phyloP scores from a whole-genome alignment of 1,284 basidiomycete genomes.

The Coriolopsis trogii region DNA sequence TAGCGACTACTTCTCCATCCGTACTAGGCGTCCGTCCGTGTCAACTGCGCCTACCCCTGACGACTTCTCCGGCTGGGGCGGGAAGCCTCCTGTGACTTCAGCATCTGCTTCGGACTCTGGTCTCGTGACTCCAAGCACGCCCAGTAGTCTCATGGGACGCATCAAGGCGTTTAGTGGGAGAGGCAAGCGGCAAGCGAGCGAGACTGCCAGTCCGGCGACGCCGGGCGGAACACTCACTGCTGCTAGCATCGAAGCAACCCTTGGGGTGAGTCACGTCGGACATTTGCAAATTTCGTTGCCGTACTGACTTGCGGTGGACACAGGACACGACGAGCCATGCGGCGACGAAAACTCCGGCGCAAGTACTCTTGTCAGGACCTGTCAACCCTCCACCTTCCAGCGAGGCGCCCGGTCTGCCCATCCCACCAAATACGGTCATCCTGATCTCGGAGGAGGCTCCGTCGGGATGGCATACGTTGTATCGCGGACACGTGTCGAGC shows the following conservation, averaged over 20 bases:
- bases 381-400: constrained; percentile 70
- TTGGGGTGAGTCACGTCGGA: constrained; percentile 36
- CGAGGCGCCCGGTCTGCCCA: constrained; percentile 73
- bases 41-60: constrained; percentile 45
- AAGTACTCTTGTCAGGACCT: constrained; percentile 67
- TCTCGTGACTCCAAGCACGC: constrained; percentile 55
- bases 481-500: constrained; percentile 71
- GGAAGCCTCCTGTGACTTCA: constrained; percentile 29
- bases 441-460: constrained; percentile 85
- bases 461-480: constrained; percentile 80
- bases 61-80: constrained; percentile 56
- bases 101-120: constrained; percentile 32
- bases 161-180: constrained; percentile 76
- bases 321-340: constrained; percentile 21
- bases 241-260: constrained; percentile 26
- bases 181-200: constrained; percentile 48
- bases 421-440: constrained; percentile 70
- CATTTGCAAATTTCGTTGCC: background rate
- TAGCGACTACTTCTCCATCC: constrained; percentile 55
- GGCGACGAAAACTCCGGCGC: constrained; percentile 50
- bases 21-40: constrained; percentile 47
- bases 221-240: constrained; percentile 18
- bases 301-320: too few species aligned
- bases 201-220: constrained; percentile 36
- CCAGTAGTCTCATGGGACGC: constrained; percentile 75